Evolutionary conservation across 2,329 filamentous ascomycete species (phyloP).

Genomic region (Sodiomyces alkalinus): DNA sequence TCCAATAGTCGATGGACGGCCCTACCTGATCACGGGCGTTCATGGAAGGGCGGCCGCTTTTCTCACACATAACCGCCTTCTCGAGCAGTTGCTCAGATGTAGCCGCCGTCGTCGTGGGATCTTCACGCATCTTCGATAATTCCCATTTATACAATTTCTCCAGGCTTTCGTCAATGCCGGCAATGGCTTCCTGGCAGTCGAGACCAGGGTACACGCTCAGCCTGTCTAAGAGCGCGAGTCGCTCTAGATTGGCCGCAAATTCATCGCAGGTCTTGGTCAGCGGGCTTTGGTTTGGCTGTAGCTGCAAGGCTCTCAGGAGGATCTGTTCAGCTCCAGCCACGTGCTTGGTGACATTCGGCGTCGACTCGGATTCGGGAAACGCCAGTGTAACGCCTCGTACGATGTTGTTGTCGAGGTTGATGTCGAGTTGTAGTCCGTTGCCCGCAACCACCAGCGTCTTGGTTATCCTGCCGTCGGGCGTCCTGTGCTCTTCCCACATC

Average conservation of each 20-base stretch:
- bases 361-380: constrained; percentile 46
- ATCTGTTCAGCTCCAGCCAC: constrained; percentile 49
- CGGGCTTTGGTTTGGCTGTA: constrained; percentile 42
- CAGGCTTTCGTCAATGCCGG: constrained; percentile 57
- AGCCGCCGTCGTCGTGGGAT: constrained; percentile 23
- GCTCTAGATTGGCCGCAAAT: constrained; percentile 58
- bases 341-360: constrained; percentile 42
- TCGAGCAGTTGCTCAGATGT: constrained; percentile 34
- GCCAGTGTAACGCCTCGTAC: constrained; percentile 47
- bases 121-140: constrained; percentile 37
- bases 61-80: constrained; percentile 49
- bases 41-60: constrained; percentile 56
- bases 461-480: constrained; percentile 29
- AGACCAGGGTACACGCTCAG: constrained; percentile 53
- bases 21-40: constrained; percentile 54
- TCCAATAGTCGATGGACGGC: constrained; percentile 66
- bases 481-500: constrained; percentile 39
- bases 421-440: constrained; percentile 43
- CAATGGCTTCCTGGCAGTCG: constrained; percentile 64
- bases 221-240: constrained; percentile 53
- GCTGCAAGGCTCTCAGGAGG: constrained; percentile 47
- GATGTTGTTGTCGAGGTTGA: constrained; percentile 44
- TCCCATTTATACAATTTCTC: constrained; percentile 58
- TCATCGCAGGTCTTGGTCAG: constrained; percentile 55
- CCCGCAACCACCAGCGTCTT: constrained; percentile 47